phyloP scores from a whole-genome alignment of 2,329 filamentous ascomycete species.

The Exophiala aquamarina region DNA sequence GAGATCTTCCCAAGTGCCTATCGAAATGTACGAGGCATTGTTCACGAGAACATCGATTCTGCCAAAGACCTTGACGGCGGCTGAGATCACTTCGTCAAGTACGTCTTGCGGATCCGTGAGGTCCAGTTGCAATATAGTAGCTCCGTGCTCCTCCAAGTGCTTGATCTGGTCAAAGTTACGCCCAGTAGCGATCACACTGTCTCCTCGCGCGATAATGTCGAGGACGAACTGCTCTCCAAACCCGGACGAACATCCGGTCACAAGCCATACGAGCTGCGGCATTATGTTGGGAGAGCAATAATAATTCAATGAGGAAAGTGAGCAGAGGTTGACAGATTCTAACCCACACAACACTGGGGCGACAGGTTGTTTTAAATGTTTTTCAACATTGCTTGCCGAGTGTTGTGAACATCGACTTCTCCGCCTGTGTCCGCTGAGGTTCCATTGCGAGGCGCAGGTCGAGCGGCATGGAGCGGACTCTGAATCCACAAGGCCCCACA shows the following conservation, averaged over 20 bases:
- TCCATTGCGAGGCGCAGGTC: too few species aligned
- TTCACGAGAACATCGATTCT: constrained; percentile 37
- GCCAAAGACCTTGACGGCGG: constrained; percentile 19
- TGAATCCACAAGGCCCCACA: too few species aligned
- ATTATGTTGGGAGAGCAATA: too few species aligned
- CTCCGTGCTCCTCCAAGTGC: constrained; percentile 5
- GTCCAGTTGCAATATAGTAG: constrained; percentile 12
- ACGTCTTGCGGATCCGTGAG: constrained; percentile 11
- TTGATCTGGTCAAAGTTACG: constrained; percentile 21
- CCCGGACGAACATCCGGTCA: constrained; percentile 38
- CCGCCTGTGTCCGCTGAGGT: too few species aligned
- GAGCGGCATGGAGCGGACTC: too few species aligned
- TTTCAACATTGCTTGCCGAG: too few species aligned
- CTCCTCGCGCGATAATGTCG: constrained; percentile 31
- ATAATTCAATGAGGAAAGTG: too few species aligned
- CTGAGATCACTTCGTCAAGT: constrained; percentile 1
- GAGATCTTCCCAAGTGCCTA: constrained; percentile 31
- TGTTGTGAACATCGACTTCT: too few species aligned
- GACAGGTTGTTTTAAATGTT: too few species aligned
- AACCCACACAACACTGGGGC: too few species aligned
- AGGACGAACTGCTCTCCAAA: constrained; percentile 33
- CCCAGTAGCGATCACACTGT: constrained; percentile 38
- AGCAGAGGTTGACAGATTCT: too few species aligned
- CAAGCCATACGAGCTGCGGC: constrained; percentile 40
- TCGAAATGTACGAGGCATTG: constrained; percentile 33